Evolutionary conservation across 371 early-diverging fungal genomes (phyloP).

Genomic region (Lichtheimia ornata): DNA sequence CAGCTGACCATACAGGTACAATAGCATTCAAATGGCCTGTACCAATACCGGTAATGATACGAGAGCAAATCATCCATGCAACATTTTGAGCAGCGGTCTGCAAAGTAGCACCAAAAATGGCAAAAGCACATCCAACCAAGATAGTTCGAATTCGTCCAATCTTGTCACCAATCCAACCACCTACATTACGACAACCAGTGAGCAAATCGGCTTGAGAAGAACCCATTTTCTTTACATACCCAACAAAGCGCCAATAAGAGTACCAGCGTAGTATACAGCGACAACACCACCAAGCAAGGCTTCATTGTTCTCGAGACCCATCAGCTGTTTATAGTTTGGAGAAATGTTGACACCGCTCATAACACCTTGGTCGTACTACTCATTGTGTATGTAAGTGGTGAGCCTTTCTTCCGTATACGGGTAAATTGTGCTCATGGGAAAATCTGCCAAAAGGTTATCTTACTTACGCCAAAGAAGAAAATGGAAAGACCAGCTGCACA

Average conservation of each 20-base stretch:
- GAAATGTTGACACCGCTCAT: constrained; percentile 48
- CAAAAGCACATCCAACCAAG: constrained; percentile 34
- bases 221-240: constrained; percentile 1
- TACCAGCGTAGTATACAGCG: constrained; percentile 38
- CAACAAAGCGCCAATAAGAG: constrained; percentile 42
- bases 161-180: constrained; percentile 42
- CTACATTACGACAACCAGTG: too few species aligned
- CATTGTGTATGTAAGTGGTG: background rate
- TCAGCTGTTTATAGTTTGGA: constrained; percentile 30
- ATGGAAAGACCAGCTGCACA: constrained; percentile 45
- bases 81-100: constrained; percentile 42
- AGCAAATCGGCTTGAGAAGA: too few species aligned
- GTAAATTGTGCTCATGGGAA: background rate
- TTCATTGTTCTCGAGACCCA: constrained; percentile 40
- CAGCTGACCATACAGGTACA: constrained; percentile 49
- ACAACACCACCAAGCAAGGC: constrained; percentile 45
- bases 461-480: constrained; percentile 51
- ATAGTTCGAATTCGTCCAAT: constrained; percentile 45
- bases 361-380: constrained; percentile 48
- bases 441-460: background rate
- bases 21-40: constrained; percentile 49
- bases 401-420: too few species aligned
- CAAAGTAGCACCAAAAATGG: constrained; percentile 39
- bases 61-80: constrained; percentile 47
- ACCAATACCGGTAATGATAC: constrained; percentile 47